A percentile compares a stretch with the other conserved stretches of the same genome.
phyloP scores from a whole-genome alignment of 257 asterid species.

The Craterostigma plantagineum region DNA sequence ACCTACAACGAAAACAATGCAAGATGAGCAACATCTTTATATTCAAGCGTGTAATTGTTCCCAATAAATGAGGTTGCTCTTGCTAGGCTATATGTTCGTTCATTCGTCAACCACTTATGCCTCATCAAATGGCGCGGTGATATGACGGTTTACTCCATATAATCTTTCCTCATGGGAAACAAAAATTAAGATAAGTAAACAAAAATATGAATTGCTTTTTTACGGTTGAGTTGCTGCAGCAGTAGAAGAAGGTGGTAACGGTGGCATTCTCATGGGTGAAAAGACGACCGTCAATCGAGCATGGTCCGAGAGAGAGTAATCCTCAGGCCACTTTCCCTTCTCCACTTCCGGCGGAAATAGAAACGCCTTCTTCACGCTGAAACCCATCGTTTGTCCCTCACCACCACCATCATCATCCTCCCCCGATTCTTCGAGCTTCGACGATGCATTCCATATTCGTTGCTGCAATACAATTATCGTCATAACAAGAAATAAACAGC shows the following conservation, averaged over 20 bases:
- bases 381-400: slow-evolving; percentile 72
- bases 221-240: slow-evolving; percentile 28
- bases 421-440: slow-evolving; percentile 22
- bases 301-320: slow-evolving; percentile 91
- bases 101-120: too few relatives aligned
- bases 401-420: slow-evolving; percentile 19
- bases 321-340: slow-evolving; percentile 91
- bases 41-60: too few relatives aligned
- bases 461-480: slow-evolving; percentile 30
- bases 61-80: too few relatives aligned
- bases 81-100: too few relatives aligned
- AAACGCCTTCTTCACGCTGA: slow-evolving; percentile 78
- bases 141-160: too few relatives aligned
- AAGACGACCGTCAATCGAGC: slow-evolving; percentile 89
- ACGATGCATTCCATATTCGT: slow-evolving; percentile 58
- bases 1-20: too few relatives aligned
- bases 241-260: slow-evolving; percentile 18
- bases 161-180: too few relatives aligned
- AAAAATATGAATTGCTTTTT: too few relatives aligned
- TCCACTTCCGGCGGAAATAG: slow-evolving; percentile 90
- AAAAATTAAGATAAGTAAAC: too few relatives aligned
- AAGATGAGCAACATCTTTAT: too few relatives aligned
- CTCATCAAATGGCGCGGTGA: too few relatives aligned
- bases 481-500: neutral
- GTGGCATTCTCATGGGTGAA: slow-evolving; percentile 76